Base-by-base conservation (phyloP, 768 basidiomycete species). In the Ramaria sp. region DNA sequence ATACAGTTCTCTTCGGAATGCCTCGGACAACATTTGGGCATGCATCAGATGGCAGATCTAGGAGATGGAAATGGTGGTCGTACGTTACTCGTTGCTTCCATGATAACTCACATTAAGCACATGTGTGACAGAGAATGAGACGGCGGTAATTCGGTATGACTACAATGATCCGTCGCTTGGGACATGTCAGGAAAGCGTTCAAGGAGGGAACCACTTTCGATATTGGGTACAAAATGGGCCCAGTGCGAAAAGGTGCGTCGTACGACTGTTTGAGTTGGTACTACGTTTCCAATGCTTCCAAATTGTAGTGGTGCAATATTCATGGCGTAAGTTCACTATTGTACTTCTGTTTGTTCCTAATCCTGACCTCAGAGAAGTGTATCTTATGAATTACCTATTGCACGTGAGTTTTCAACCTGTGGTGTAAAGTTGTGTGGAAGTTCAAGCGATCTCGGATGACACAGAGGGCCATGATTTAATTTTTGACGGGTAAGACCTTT, bases 171-270 rank as follows among this genome's bases (percentile, higher is more conserved):
- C 82, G 0, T 70, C 80, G 50, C 66, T 93, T n/a, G 93, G 93
- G 0, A 78, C 91, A 1, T 95, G 93, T 67, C 70, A 77, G 60
- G 92, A 96, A 67, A 87, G 88, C 1, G 76, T 94, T 39, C 64
- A 87, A 60, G 92, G 92, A 1, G 93, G 93, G 5, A 78, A 87
- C 62, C 92, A 96, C 64, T 79, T 92, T 64, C 78, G 92, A 38
- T 94, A 92, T 66, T 94, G 90, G 91, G 67, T 74, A 5, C 92
- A 94, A 69, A 75, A 88, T 56, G 90, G 89, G 0, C 57, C 69
- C 12, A 27, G 65, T 3, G 82, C 71, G 5, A 73, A 88, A 61
- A 85, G 76, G 82, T 80, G 50, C 43, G 75, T 62, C 27, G 5
- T 5, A 18, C 36, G 20, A 48, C 32, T 16, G 41, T n/a, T n/a